Evolutionary conservation across 768 basidiomycete genomes (phyloP).

Genomic region (Xerocomellus intermedius): DNA sequence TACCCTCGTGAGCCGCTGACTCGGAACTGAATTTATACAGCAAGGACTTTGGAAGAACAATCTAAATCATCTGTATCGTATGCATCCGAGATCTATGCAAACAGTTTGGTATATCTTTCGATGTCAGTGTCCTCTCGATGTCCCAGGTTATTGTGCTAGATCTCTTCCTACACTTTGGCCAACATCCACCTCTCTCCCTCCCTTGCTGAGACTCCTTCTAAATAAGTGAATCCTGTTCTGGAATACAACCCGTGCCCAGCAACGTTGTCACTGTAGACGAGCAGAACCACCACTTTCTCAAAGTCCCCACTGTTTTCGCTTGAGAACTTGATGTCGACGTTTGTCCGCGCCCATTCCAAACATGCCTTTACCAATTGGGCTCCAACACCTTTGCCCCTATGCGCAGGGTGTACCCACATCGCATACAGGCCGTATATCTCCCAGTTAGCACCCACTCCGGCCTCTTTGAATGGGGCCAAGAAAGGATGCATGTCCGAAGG

Average conservation of each 20-base stretch:
- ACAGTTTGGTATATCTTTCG: too few relatives aligned
- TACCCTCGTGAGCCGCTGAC: conserved; percentile 10
- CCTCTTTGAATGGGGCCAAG: conserved; percentile 13
- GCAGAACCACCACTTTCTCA: conserved; percentile 20
- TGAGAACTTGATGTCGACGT: conserved; percentile 13
- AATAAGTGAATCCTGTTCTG: conserved; percentile 19
- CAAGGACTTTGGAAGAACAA: background rate
- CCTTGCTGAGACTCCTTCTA: conserved; percentile 1
- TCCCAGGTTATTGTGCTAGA: too few relatives aligned
- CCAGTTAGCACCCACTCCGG: conserved; percentile 13
- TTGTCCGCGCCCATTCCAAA: conserved; percentile 25
- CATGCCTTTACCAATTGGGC: conserved; percentile 13
- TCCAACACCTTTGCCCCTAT: conserved; percentile 25
- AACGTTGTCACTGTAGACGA: conserved; percentile 15
- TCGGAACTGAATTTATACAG: background rate
- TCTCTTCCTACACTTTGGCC: conserved; percentile 31
- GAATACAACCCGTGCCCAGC: conserved; percentile 19
- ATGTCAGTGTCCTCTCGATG: background rate
- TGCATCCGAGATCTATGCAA: background rate
- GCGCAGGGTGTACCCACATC: conserved; percentile 32
- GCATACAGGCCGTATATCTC: conserved; percentile 20
- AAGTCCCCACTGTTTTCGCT: background rate
- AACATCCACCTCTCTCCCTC: conserved; percentile 25
- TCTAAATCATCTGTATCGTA: background rate
- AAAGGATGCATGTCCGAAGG: conserved; percentile 13